Evolutionary conservation across 306 rosid species (phyloP).

Genomic region (Calophaca sinica): DNA sequence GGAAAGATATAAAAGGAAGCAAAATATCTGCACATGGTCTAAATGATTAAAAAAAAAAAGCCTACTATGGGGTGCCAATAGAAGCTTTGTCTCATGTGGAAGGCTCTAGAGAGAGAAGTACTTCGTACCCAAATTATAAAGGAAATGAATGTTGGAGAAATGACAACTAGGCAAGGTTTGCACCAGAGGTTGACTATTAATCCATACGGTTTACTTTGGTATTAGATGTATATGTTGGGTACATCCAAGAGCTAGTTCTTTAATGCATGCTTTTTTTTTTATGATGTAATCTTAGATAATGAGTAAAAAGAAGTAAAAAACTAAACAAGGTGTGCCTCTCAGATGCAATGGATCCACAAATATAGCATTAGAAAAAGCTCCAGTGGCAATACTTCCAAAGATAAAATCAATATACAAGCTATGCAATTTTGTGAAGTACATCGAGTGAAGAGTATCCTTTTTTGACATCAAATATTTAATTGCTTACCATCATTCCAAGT

Average conservation of each 20-base stretch:
- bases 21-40: neutral
- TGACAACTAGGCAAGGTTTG: neutral
- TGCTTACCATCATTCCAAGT: slow-evolving; percentile 89
- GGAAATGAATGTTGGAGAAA: slow-evolving; percentile 1
- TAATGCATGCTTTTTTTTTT: neutral
- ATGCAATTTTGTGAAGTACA: slow-evolving; percentile 7
- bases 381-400: slow-evolving; percentile 4
- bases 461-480: slow-evolving; percentile 37
- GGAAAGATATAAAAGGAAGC: neutral
- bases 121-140: neutral
- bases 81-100: neutral
- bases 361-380: slow-evolving; percentile 22
- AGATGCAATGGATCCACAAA: slow-evolving; percentile 35
- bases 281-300: neutral
- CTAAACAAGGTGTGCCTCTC: slow-evolving; percentile 2
- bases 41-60: slow-evolving; percentile 8
- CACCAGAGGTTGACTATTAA: neutral
- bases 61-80: neutral
- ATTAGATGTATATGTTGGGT: neutral
- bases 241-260: neutral
- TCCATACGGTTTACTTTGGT: neutral
- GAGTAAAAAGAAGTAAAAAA: slow-evolving; percentile 13
- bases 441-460: slow-evolving; percentile 18
- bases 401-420: slow-evolving; percentile 33
- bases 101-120: neutral